phyloP scores from a whole-genome alignment of 225 moss, liverwort and hornwort species.

The Pseudisothecium myosuroides region DNA sequence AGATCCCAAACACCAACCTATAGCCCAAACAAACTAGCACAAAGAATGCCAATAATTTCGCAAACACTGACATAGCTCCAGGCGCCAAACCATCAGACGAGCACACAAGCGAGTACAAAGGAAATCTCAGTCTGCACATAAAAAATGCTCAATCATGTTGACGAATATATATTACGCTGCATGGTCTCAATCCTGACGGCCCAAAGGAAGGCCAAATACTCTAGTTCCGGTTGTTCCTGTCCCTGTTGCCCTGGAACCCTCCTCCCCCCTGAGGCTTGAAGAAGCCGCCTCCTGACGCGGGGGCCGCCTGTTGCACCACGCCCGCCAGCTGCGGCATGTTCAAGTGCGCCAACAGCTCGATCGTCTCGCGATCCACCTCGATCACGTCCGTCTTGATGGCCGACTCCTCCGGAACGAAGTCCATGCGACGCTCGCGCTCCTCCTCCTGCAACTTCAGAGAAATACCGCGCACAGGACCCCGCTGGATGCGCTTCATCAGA shows the following conservation, averaged over 20 bases:
- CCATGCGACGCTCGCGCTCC: constrained; percentile 22
- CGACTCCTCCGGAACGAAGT: constrained; percentile 25
- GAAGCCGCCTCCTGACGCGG: neutral
- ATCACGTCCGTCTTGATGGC: constrained; percentile 23
- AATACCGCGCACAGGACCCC: constrained; percentile 18
- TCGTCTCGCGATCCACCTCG: constrained; percentile 13
- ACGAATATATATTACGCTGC: neutral
- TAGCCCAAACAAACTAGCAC: neutral
- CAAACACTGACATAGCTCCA: neutral
- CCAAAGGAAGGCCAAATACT: neutral
- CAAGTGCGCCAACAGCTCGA: constrained; percentile 9
- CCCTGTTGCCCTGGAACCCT: constrained; percentile 9
- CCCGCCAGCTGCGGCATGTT: constrained; percentile 13
- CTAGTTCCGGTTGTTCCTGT: neutral
- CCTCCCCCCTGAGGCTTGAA: neutral
- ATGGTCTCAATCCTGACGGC: neutral
- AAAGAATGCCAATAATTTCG: neutral
- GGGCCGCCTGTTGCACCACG: constrained; percentile 12
- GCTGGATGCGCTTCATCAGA: constrained; percentile 93
- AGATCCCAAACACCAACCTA: neutral
- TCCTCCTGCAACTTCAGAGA: constrained; percentile 17
- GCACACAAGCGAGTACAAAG: neutral
- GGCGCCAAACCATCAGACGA: neutral
- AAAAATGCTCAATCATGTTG: neutral
- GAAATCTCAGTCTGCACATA: neutral